phyloP scores from a whole-genome alignment of 352 stramenopile species.

The Thraustochytrium striatum region DNA sequence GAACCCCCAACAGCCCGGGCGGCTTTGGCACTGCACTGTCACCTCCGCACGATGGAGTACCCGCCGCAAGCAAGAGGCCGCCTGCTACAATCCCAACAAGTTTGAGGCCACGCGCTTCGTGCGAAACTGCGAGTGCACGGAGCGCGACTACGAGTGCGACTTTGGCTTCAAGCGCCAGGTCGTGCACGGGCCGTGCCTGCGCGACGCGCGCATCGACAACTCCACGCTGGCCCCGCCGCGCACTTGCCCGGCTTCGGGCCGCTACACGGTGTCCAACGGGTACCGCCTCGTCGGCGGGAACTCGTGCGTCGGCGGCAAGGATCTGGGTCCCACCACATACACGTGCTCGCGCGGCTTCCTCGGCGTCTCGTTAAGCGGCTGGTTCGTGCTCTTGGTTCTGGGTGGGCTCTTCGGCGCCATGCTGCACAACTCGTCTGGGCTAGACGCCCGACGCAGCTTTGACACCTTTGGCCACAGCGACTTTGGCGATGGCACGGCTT shows the following conservation, averaged over 20 bases:
- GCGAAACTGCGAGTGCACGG: slow-evolving; percentile 46
- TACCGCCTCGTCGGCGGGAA: slow-evolving; percentile 50
- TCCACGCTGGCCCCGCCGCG: background rate
- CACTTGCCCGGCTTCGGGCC: slow-evolving; percentile 7
- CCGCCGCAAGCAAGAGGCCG: slow-evolving; percentile 48
- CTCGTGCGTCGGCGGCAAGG: slow-evolving; percentile 48
- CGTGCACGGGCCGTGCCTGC: slow-evolving; percentile 41
- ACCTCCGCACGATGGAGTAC: slow-evolving; percentile 46
- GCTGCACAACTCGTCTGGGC: background rate
- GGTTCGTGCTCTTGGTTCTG: slow-evolving; percentile 8
- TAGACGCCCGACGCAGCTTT: background rate
- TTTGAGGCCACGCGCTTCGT: slow-evolving; percentile 48
- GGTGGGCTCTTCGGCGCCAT: background rate
- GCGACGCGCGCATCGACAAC: slow-evolving; percentile 1
- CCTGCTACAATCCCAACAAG: slow-evolving; percentile 47
- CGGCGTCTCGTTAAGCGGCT: background rate
- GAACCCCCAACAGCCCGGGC: background rate
- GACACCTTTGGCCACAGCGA: slow-evolving; percentile 16
- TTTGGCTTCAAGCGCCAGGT: slow-evolving; percentile 43
- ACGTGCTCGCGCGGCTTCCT: slow-evolving; percentile 8
- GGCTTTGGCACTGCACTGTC: slow-evolving; percentile 7
- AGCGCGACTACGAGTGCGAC: slow-evolving; percentile 52
- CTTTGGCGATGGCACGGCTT: slow-evolving; percentile 24
- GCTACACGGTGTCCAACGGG: slow-evolving; percentile 45
- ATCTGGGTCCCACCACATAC: slow-evolving; percentile 11